Conservation (phyloP, 2,329 filamentous ascomycete genomes). For the Diplodia mutila region DNA sequence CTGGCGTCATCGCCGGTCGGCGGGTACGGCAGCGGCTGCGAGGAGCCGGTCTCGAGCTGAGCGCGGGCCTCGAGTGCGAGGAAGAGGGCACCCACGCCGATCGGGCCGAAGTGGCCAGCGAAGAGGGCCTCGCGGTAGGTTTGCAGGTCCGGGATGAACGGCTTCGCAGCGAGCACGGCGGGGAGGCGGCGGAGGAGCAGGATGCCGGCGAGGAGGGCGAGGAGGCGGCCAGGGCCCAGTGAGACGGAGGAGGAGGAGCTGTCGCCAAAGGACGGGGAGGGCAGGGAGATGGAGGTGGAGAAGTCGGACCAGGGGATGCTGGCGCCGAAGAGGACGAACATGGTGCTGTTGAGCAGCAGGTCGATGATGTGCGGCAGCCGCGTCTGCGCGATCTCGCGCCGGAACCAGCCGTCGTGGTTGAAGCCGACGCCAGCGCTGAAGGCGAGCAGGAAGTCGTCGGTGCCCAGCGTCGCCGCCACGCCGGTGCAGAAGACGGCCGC, state of each 20-base stretch:
- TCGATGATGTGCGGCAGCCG: slow-evolving; percentile 57
- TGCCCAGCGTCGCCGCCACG: slow-evolving; percentile 55
- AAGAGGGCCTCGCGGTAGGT: slow-evolving; percentile 59
- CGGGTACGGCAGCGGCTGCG: slow-evolving; percentile 50
- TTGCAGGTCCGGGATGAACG: slow-evolving; percentile 52
- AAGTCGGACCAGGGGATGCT: slow-evolving; percentile 58
- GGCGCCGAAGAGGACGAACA: slow-evolving; percentile 62
- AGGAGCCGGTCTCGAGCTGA: slow-evolving; percentile 55
- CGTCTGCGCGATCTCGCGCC: slow-evolving; percentile 44
- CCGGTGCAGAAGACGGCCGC: slow-evolving; percentile 58
- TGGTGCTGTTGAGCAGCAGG: slow-evolving; percentile 58
- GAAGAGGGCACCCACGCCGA: slow-evolving; percentile 61
- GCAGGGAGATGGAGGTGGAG: background rate
- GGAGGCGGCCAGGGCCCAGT: slow-evolving; percentile 49
- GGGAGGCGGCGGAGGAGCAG: slow-evolving; percentile 58
- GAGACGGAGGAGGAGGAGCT: slow-evolving; percentile 30
- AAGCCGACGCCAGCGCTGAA: slow-evolving; percentile 61
- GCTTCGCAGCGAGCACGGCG: slow-evolving; percentile 53
- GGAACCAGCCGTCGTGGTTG: slow-evolving; percentile 58
- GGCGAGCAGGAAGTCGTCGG: slow-evolving; percentile 61
- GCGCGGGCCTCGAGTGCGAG: slow-evolving; percentile 60
- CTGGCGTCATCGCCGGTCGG: slow-evolving; percentile 32
- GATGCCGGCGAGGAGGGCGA: slow-evolving; percentile 54
- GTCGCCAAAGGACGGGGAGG: too few species aligned
- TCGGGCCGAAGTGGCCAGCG: slow-evolving; percentile 61